A percentile compares a stretch with the other conserved stretches of the same genome.
These are phyloP conservation scores for Leccinum cinnamomeum DNA, from an alignment of 1,284 basidiomycete species.

Conservation along the genomic window DNA sequence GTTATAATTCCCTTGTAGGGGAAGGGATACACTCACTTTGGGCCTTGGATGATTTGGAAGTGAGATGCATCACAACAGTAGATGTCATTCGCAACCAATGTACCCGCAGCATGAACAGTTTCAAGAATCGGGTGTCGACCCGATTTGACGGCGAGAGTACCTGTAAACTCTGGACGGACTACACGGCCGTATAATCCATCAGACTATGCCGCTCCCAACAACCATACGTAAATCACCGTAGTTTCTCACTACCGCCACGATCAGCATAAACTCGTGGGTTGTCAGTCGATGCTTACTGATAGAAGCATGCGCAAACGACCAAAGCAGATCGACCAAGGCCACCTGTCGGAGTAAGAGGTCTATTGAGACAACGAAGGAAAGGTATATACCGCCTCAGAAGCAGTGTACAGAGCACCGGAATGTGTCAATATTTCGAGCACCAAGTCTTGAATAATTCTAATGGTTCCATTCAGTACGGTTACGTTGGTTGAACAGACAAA, in stretches of 20 bases:
- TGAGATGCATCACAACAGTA: conserved; percentile 78
- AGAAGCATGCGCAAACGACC: conserved; percentile 81
- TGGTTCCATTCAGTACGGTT: neutral
- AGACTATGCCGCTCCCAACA: neutral
- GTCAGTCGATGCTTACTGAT: conserved; percentile 52
- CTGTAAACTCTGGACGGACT: conserved; percentile 89
- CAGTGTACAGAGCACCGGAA: conserved; percentile 78
- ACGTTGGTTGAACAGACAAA: neutral
- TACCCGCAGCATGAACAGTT: conserved; percentile 63
- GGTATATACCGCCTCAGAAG: conserved; percentile 78
- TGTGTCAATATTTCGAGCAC: conserved; percentile 62
- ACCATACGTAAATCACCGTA: conserved; percentile 52
- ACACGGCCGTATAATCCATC: neutral
- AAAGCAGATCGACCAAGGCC: conserved; percentile 82
- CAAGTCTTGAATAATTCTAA: conserved; percentile 74
- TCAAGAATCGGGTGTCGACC: conserved; percentile 88
- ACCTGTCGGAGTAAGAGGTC: conserved; percentile 44
- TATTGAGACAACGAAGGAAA: neutral
- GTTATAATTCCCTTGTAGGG: neutral
- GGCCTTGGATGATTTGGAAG: conserved; percentile 88
- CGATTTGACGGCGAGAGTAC: conserved; percentile 81
- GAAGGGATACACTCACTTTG: conserved; percentile 59
- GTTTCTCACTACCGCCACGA: conserved; percentile 54
- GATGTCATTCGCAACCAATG: conserved; percentile 82
- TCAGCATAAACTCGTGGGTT: neutral